A percentile compares a stretch with the other conserved stretches of the same genome.
Conservation (phyloP, 306 rosid genomes). For the Quercus glauca region DNA sequence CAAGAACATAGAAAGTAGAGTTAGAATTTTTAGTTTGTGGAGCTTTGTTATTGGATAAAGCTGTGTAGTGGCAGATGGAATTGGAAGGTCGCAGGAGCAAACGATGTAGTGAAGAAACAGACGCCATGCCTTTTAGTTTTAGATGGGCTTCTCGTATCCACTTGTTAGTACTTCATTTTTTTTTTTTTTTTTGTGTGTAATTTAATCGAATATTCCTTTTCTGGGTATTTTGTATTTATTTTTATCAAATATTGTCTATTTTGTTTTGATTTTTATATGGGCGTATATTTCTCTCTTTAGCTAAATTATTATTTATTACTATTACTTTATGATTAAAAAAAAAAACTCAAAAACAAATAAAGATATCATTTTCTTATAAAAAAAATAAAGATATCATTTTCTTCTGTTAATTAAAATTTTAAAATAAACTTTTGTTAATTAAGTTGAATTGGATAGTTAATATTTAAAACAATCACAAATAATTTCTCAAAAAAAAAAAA, state of each 20-base stretch:
- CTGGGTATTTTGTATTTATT: neutral
- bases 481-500: too few relatives aligned
- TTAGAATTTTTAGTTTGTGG: neutral
- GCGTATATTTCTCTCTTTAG: neutral
- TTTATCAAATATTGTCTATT: neutral
- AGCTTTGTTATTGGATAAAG: slow-evolving; percentile 22
- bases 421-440: too few relatives aligned
- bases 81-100: slow-evolving; percentile 27
- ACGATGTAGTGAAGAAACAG: slow-evolving; percentile 28
- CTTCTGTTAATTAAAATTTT: neutral
- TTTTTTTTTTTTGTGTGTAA: neutral
- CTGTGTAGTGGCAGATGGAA: slow-evolving; percentile 11
- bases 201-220: neutral
- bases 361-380: neutral
- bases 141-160: slow-evolving; percentile 22
- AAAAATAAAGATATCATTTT: neutral
- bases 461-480: too few relatives aligned
- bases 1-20: neutral
- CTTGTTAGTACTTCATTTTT: neutral
- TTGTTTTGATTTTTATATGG: too few relatives aligned
- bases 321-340: neutral
- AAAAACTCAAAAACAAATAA: neutral
- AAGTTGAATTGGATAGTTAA: too few relatives aligned
- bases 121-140: slow-evolving; percentile 52
- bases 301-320: neutral